Conservation (phyloP, 2,329 filamentous ascomycete species). For the Ophiocordyceps australis region DNA sequence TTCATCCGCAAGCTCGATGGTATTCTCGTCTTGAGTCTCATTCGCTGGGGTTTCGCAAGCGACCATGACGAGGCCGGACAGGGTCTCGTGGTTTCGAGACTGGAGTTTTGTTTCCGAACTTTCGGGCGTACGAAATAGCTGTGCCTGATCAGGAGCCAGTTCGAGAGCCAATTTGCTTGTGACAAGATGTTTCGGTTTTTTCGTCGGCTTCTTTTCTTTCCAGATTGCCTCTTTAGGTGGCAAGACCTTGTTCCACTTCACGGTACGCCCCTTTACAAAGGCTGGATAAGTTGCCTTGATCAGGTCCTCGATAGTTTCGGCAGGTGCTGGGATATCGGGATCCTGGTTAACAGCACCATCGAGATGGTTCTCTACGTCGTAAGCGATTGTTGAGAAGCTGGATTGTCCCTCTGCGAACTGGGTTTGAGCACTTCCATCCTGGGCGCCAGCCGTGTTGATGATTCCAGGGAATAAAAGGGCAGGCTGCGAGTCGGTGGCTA, state of each 20-base stretch:
- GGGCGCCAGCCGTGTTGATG: no score
- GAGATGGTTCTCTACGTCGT: slow-evolving; percentile 24
- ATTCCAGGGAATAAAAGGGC: slow-evolving; percentile 17
- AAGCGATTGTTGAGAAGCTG: no score
- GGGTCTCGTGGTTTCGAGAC: no score
- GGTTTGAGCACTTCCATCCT: no score
- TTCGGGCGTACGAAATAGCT: slow-evolving; percentile 62
- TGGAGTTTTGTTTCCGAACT: no score
- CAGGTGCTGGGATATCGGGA: slow-evolving; percentile 45
- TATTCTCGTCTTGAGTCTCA: slow-evolving; percentile 14
- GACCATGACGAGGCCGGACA: slow-evolving; percentile 34
- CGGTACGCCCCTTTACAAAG: slow-evolving; percentile 57
- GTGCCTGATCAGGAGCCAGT: slow-evolving; percentile 70
- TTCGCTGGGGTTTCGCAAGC: slow-evolving; percentile 30
- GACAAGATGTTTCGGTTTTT: slow-evolving; percentile 64
- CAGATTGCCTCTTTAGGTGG: slow-evolving; percentile 65
- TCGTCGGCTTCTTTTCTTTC: slow-evolving; percentile 59
- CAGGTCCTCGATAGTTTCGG: slow-evolving; percentile 56
- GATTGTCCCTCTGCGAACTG: no score
- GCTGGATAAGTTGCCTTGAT: slow-evolving; percentile 66
- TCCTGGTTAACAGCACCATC: slow-evolving; percentile 35
- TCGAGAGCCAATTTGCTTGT: slow-evolving; percentile 83
- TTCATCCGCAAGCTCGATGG: slow-evolving; percentile 24
- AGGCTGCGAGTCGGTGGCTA: slow-evolving; percentile 15
- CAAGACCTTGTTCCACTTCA: slow-evolving; percentile 69